These are phyloP conservation scores for Carex myosuroides DNA, from an alignment of 176 grass and related monocot species.

Conservation along the genomic window DNA sequence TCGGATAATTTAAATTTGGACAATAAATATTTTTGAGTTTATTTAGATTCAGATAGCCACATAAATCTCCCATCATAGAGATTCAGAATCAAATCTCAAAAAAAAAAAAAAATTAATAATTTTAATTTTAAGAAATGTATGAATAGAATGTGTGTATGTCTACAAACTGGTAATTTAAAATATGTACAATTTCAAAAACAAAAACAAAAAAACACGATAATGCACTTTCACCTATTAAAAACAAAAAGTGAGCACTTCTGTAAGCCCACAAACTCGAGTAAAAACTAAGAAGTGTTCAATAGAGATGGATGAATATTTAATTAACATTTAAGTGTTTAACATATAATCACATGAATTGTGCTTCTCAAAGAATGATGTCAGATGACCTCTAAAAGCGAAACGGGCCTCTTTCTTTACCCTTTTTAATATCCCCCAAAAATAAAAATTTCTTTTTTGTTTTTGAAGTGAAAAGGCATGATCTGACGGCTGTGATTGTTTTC, in stretches of 20 bases:
- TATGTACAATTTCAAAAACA: no score
- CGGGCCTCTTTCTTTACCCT: not conserved
- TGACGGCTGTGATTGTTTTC: not conserved
- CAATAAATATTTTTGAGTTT: no score
- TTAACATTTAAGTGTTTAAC: not conserved
- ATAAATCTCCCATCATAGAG: no score
- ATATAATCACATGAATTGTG: not conserved
- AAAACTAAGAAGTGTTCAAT: not conserved
- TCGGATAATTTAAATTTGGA: no score
- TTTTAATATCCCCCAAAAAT: not conserved
- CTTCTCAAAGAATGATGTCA: not conserved
- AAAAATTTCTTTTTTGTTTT: not conserved
- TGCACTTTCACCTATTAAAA: not conserved
- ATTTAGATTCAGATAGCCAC: no score
- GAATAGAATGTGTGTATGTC: no score
- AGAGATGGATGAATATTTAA: not conserved
- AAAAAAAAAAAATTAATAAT: no score
- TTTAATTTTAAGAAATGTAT: no score
- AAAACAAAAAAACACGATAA: no score
- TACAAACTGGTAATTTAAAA: no score
- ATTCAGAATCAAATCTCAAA: no score
- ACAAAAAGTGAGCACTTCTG: not conserved
- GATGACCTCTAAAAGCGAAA: not conserved
- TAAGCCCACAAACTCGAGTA: not conserved
- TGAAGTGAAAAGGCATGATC: not conserved